These are phyloP conservation scores for Aphanomyces astaci DNA, from an alignment of 352 stramenopile species.

Conservation along the genomic window DNA sequence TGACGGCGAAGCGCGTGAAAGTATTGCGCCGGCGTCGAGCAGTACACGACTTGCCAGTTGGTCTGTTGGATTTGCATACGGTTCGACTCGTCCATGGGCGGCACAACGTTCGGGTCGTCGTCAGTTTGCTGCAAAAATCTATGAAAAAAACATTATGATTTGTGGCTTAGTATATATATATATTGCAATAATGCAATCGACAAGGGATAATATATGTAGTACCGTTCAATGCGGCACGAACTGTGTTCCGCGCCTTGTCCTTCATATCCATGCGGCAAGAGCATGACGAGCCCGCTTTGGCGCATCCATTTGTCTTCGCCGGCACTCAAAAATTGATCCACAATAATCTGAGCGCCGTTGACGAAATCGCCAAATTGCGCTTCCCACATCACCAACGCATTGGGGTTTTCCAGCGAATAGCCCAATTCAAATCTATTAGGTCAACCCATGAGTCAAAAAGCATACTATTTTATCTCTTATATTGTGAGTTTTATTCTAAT, in stretches of 20 bases:
- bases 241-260: slow-evolving; percentile 94
- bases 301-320: slow-evolving; percentile 96
- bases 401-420: slow-evolving; percentile 93
- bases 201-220: not conserved
- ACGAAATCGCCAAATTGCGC: slow-evolving; percentile 97
- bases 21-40: slow-evolving; percentile 89
- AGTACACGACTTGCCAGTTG: slow-evolving; percentile 98
- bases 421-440: slow-evolving; percentile 93
- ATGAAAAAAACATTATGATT: not conserved
- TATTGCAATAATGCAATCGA: not conserved
- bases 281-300: slow-evolving; percentile 90
- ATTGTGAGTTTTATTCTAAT: too few relatives aligned
- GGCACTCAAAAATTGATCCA: slow-evolving; percentile 95
- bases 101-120: slow-evolving; percentile 92
- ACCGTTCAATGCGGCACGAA: slow-evolving; percentile 89
- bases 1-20: slow-evolving; percentile 88
- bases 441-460: too few relatives aligned
- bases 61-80: slow-evolving; percentile 95
- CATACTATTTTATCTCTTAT: too few relatives aligned
- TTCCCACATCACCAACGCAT: slow-evolving; percentile 91
- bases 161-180: too few relatives aligned
- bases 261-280: slow-evolving; percentile 95
- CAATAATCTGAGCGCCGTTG: slow-evolving; percentile 95
- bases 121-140: slow-evolving; percentile 89
- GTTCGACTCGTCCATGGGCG: slow-evolving; percentile 87